Conservation (phyloP, 2,329 filamentous ascomycete genomes). For the Colletotrichum scovillei region DNA sequence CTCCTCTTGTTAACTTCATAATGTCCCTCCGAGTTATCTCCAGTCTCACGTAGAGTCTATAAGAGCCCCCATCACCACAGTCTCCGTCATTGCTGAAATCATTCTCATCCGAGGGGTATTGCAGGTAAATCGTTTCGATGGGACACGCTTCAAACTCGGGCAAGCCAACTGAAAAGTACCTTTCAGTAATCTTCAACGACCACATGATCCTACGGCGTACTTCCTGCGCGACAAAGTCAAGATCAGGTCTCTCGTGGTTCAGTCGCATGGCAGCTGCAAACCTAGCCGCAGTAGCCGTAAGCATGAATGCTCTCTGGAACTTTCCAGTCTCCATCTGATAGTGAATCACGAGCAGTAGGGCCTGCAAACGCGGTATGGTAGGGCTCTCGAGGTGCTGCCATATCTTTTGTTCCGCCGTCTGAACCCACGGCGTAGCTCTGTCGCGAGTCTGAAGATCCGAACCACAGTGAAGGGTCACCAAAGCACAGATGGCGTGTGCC, state of each 20-base stretch:
- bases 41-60: constrained; percentile 38
- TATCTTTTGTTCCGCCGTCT: constrained; percentile 46
- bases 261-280: constrained; percentile 51
- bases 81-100: constrained; percentile 46
- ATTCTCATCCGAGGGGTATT: constrained; percentile 56
- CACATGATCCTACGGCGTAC: constrained; percentile 52
- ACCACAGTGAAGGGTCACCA: constrained; percentile 44
- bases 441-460: constrained; percentile 34
- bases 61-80: constrained; percentile 33
- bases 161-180: constrained; percentile 53
- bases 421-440: constrained; percentile 43
- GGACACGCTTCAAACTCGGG: constrained; percentile 54
- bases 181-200: constrained; percentile 53
- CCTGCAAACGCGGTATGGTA: constrained; percentile 46
- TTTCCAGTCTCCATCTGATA: constrained; percentile 56
- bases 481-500: constrained; percentile 46
- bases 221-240: constrained; percentile 49
- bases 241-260: constrained; percentile 51
- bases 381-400: constrained; percentile 45
- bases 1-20: constrained; percentile 39
- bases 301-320: constrained; percentile 56
- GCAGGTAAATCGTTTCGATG: constrained; percentile 51
- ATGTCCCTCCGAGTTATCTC: constrained; percentile 40
- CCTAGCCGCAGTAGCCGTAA: constrained; percentile 48
- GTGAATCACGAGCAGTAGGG: constrained; percentile 57